These are phyloP conservation scores for Lentinula sp. DNA, from an alignment of 768 basidiomycete species.

Conservation along the genomic window DNA sequence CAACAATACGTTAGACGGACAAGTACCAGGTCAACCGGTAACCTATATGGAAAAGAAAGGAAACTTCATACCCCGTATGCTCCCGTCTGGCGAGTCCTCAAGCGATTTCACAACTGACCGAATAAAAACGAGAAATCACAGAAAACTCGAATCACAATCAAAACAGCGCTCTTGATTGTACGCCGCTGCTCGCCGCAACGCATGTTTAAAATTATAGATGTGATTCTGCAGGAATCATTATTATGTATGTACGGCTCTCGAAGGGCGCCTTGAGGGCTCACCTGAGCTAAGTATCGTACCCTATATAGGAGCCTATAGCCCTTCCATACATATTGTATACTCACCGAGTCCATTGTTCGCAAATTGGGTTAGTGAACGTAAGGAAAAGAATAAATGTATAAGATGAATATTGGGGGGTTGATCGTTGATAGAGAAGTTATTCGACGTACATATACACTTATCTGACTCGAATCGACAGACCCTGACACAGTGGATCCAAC, in stretches of 20 bases:
- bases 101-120: too few relatives aligned
- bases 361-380: neutral
- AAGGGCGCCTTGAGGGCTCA: neutral
- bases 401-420: neutral
- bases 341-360: neutral
- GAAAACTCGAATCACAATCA: too few relatives aligned
- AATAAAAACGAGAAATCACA: neutral
- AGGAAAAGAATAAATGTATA: neutral
- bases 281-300: neutral
- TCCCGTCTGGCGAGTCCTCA: too few relatives aligned
- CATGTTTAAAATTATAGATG: neutral
- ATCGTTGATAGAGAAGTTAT: neutral
- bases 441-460: neutral
- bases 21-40: too few relatives aligned
- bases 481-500: neutral
- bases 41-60: too few relatives aligned
- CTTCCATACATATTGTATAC: too few relatives aligned
- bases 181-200: too few relatives aligned
- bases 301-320: neutral
- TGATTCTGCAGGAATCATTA: neutral
- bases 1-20: too few relatives aligned
- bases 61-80: too few relatives aligned
- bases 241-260: too few relatives aligned
- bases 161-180: too few relatives aligned
- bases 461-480: neutral